Conservation (phyloP, 2,329 filamentous ascomycete species). For the Fragosphaeria purpurea region DNA sequence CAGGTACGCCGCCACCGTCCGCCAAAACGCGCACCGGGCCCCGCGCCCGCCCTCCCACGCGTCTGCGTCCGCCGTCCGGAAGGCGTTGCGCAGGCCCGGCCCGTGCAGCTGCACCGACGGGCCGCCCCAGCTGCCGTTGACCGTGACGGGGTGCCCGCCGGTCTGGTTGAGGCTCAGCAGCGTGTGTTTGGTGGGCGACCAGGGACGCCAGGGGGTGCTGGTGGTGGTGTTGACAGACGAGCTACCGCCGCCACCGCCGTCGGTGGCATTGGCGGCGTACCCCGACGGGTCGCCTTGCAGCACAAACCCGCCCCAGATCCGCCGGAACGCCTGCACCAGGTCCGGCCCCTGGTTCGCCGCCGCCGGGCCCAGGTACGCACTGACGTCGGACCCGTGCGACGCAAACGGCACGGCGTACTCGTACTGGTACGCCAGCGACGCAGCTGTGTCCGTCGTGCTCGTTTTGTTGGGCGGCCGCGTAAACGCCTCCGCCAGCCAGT, state of each 20-base stretch:
- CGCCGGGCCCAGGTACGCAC: slow-evolving; percentile 20
- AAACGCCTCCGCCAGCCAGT: slow-evolving; percentile 40
- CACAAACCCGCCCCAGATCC: slow-evolving; percentile 29
- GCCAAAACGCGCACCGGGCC: slow-evolving; percentile 31
- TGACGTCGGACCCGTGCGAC: slow-evolving; percentile 24
- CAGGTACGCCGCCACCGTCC: not conserved
- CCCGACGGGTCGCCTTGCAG: slow-evolving; percentile 22
- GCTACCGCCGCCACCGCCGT: too few relatives aligned
- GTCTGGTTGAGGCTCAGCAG: slow-evolving; percentile 7
- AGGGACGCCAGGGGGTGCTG: not conserved
- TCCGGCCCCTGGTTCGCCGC: slow-evolving; percentile 15
- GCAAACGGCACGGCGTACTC: slow-evolving; percentile 30
- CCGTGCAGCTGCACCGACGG: slow-evolving; percentile 15
- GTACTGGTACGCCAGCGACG: slow-evolving; percentile 27
- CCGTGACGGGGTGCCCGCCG: not conserved
- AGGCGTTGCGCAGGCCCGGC: slow-evolving; percentile 21
- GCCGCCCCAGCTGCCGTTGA: slow-evolving; percentile 1
- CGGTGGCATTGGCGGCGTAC: too few relatives aligned
- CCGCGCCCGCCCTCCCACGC: slow-evolving; percentile 34
- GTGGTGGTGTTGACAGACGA: too few relatives aligned
- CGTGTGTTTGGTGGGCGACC: not conserved
- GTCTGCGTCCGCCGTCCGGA: slow-evolving; percentile 29
- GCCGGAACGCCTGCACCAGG: slow-evolving; percentile 15
- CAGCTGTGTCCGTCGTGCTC: too few relatives aligned
- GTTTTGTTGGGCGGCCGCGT: slow-evolving; percentile 14